Percentiles rank a stretch among this genome's conserved stretches.
phyloP scores from a whole-genome alignment of 164 flowering plant genomes.

The Stephania japonica region DNA sequence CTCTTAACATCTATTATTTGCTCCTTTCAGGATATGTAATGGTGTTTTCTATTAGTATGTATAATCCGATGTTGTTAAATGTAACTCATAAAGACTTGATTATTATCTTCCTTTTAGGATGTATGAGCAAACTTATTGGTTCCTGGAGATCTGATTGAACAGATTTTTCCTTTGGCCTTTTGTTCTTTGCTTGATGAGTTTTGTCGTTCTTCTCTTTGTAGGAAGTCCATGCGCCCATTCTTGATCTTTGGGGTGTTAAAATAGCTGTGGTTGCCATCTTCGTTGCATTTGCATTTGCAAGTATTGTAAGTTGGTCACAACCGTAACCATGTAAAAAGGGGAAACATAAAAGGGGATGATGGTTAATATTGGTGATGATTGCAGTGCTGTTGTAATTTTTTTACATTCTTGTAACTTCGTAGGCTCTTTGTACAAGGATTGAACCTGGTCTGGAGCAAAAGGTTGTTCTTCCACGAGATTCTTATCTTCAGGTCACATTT shows the following conservation, averaged over 20 bases:
- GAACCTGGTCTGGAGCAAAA: conserved; percentile 93
- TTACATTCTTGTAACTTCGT: conserved; percentile 8
- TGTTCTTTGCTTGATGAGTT: conserved; percentile 9
- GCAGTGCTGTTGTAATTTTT: conserved; percentile 1
- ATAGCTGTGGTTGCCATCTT: conserved; percentile 62
- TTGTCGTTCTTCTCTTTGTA: conserved; percentile 18
- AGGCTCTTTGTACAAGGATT: conserved; percentile 92
- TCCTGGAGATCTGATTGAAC: neutral
- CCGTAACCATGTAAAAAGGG: neutral
- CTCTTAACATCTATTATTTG: no score
- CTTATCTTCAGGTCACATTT: conserved; percentile 84
- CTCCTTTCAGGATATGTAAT: no score
- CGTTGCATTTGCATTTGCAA: conserved; percentile 64
- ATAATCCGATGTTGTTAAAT: no score
- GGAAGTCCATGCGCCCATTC: conserved; percentile 92
- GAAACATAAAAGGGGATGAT: no score
- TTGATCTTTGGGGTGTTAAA: conserved; percentile 79
- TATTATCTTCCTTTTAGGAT: neutral
- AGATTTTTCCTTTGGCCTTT: neutral
- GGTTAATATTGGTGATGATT: neutral
- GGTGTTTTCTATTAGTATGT: no score
- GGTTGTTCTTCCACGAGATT: conserved; percentile 93
- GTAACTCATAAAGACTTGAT: neutral
- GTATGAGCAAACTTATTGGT: neutral
- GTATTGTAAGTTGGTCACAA: conserved; percentile 68